Evolutionary conservation across 306 rosid genomes (phyloP).

Genomic region (Hylodesmum podocarpum): DNA sequence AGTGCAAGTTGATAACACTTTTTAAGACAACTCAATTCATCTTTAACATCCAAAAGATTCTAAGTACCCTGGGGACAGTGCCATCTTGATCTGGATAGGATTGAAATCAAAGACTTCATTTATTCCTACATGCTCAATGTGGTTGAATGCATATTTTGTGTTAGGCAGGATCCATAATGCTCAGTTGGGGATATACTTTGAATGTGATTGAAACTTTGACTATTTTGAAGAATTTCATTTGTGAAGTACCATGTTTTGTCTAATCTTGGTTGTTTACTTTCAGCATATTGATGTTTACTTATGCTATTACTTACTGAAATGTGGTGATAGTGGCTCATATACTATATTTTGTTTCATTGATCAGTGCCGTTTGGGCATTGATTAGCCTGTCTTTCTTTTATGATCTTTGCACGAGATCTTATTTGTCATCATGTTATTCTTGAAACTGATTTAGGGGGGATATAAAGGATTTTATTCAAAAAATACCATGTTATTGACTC

Average conservation of each 20-base stretch:
- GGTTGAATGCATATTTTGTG: background rate
- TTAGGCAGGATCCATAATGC: background rate
- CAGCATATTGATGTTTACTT: background rate
- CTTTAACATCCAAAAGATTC: background rate
- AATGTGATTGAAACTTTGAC: background rate
- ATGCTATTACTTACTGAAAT: no score
- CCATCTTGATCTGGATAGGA: background rate
- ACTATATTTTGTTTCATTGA: background rate
- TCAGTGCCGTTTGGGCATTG: background rate
- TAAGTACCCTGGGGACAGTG: background rate
- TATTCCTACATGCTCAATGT: background rate
- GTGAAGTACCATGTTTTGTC: background rate
- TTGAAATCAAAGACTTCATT: background rate
- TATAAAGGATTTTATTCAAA: conserved; percentile 89
- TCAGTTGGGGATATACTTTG: background rate
- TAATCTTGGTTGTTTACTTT: background rate
- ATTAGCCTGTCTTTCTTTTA: background rate
- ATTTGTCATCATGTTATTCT: conserved; percentile 12
- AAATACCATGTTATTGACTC: conserved; percentile 71
- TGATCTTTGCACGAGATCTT: conserved; percentile 13
- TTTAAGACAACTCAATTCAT: no score
- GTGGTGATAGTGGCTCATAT: no score
- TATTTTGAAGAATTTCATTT: background rate
- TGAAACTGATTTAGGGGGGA: conserved; percentile 69
- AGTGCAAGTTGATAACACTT: background rate